These are phyloP conservation scores for Striga asiatica DNA, from an alignment of 257 asterid species.

Conservation along the genomic window DNA sequence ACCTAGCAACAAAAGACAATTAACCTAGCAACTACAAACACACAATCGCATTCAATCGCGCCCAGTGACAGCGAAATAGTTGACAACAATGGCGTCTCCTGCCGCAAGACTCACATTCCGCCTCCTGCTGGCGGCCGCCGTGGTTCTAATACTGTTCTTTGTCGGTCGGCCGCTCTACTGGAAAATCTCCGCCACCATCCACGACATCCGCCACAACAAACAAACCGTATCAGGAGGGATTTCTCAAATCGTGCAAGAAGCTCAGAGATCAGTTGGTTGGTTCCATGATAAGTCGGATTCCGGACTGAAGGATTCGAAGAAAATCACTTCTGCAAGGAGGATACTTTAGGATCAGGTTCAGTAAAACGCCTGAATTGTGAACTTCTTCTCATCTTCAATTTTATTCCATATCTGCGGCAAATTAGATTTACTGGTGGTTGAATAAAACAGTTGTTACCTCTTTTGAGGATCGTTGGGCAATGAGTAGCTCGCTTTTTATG, in stretches of 20 bases:
- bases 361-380: too few relatives aligned
- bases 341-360: constrained; percentile 38
- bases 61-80: constrained; percentile 13
- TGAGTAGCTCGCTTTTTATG: too few relatives aligned
- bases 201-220: constrained; percentile 74
- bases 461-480: too few relatives aligned
- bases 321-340: constrained; percentile 33
- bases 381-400: too few relatives aligned
- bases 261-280: constrained; percentile 82
- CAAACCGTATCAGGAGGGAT: constrained; percentile 83
- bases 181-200: constrained; percentile 80
- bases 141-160: constrained; percentile 36
- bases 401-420: too few relatives aligned
- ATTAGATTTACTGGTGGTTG: too few relatives aligned
- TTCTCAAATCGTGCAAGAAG: constrained; percentile 62
- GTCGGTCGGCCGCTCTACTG: constrained; percentile 82
- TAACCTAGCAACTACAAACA: too few relatives aligned
- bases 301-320: constrained; percentile 23
- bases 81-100: constrained; percentile 35
- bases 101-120: constrained; percentile 43
- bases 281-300: constrained; percentile 50
- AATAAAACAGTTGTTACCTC: too few relatives aligned
- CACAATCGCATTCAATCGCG: too few relatives aligned
- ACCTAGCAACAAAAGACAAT: too few relatives aligned
- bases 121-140: constrained; percentile 22